Evolutionary conservation across 2,329 filamentous ascomycete species (phyloP), one percentile per base, ranked within the genome.

Genomic region (Hirsutella rhossiliensis): DNA sequence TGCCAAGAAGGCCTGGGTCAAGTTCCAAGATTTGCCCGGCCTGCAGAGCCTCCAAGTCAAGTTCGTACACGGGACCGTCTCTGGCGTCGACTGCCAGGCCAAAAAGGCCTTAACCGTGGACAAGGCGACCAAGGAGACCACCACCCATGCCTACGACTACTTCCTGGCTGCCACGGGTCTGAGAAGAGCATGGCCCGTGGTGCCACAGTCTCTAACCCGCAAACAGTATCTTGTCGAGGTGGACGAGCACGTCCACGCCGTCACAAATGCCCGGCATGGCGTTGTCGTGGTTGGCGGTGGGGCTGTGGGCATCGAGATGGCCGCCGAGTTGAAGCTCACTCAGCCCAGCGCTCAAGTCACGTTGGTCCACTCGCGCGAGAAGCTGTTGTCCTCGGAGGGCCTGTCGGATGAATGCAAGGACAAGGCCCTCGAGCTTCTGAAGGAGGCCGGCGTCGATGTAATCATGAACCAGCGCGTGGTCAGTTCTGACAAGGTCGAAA

Each of bases 291-390:
- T 90, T n/a, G 84, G 85, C 17, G 85, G 85, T 50, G 64, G 83
- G 41, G 86, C 85, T 7, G 85, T 89, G 1, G 86, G 86, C 9
- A 80, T 89, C 44, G 85, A 90, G 59, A 87, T 90, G 72, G 84
- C 86, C 0, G 78, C 82, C 2, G 85, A 92, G 63, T 67, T 89
- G 43, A 89, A 88, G 62, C 60, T 75, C 39, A 66, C 79, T 20
- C 72, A 81, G 48, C 84, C 86, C 0, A 54, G 73, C 11, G 65
- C 78, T 43, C 73, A 73, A 36, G 80, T 90, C n/a, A 84, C 78
- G 1, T 72, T 92, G 2, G 75, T 87, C 5, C 86, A 90, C 58
- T 88, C 84, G 4, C 71, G 83, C 18, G 67, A 73, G 23, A 76
- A 76, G 53, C 73, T 90, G 1, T 69, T 90, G 8, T 87, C 83